Conservation (phyloP, 1,139 yeast species). For the Geotrichum armillariae region DNA sequence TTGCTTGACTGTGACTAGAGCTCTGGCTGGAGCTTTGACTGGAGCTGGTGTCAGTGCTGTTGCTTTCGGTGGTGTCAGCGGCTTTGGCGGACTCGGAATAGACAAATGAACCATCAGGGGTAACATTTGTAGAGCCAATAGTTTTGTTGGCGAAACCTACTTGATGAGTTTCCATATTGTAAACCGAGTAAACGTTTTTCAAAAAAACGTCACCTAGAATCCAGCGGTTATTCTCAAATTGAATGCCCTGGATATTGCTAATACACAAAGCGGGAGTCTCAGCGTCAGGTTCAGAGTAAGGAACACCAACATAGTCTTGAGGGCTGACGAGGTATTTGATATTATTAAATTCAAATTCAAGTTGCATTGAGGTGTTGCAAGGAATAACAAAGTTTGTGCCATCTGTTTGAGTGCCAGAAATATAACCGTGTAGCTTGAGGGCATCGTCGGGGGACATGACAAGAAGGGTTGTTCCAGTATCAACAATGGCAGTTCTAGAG, state of each 20-base stretch:
- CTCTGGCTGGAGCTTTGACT: too few relatives aligned
- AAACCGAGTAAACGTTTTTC: conserved; percentile 57
- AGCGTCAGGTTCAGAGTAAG: neutral
- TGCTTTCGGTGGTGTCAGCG: too few relatives aligned
- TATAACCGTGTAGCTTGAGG: conserved; percentile 51
- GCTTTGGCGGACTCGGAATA: too few relatives aligned
- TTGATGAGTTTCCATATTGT: conserved; percentile 50
- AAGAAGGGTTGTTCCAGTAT: conserved; percentile 67
- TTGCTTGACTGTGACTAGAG: too few relatives aligned
- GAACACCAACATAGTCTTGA: conserved; percentile 11
- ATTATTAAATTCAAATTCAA: conserved; percentile 46
- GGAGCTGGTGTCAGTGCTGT: too few relatives aligned
- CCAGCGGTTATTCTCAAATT: conserved; percentile 44
- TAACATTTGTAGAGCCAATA: conserved; percentile 26
- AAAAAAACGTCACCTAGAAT: conserved; percentile 64
- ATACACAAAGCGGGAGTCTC: conserved; percentile 44
- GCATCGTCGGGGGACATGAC: conserved; percentile 60
- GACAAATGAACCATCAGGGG: conserved; percentile 29
- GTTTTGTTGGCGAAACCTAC: conserved; percentile 53
- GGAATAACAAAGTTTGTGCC: conserved; percentile 58
- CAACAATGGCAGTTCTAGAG: conserved; percentile 54
- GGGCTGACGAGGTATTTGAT: conserved; percentile 45
- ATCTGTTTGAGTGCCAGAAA: conserved; percentile 52
- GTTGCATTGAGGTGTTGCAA: conserved; percentile 48
- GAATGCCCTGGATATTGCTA: conserved; percentile 60